A percentile compares a stretch with the other conserved stretches of the same genome.
phyloP scores from a whole-genome alignment of 371 early-diverging fungal genomes.

The Mucor lusitanicus region DNA sequence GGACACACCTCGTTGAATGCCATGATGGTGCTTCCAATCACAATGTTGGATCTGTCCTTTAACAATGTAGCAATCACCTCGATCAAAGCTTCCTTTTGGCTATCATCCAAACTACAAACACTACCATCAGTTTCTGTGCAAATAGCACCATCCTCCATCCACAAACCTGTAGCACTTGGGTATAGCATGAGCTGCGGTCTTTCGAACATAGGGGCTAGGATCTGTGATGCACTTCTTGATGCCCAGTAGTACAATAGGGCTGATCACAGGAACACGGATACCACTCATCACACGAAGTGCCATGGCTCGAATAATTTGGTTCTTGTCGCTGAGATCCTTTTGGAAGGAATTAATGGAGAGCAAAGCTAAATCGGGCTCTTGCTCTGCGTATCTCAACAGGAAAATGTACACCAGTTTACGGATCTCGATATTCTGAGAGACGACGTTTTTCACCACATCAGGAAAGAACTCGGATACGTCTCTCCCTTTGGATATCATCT shows the following conservation, averaged over 20 bases:
- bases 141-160: not conserved
- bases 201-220: conserved; percentile 90
- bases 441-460: conserved; percentile 96
- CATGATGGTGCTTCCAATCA: conserved; percentile 85
- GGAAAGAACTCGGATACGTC: conserved; percentile 93
- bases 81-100: conserved; percentile 73
- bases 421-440: conserved; percentile 85
- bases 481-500: conserved; percentile 92
- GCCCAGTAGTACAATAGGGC: conserved; percentile 86
- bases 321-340: conserved; percentile 91
- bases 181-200: conserved; percentile 90
- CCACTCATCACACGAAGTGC: conserved; percentile 94
- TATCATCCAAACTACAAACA: conserved; percentile 72
- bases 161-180: conserved; percentile 81
- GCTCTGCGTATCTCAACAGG: conserved; percentile 89
- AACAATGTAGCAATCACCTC: conserved; percentile 78
- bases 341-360: conserved; percentile 97
- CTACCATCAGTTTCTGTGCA: not conserved
- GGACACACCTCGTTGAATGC: conserved; percentile 90
- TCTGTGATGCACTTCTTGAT: conserved; percentile 87
- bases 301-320: conserved; percentile 92
- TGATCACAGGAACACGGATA: conserved; percentile 89
- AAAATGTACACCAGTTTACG: conserved; percentile 95
- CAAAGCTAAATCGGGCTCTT: conserved; percentile 88
- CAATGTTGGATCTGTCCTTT: conserved; percentile 83